Base-by-base conservation (phyloP, 2,329 filamentous ascomycete species). In the Ophiosphaerella narmari region DNA sequence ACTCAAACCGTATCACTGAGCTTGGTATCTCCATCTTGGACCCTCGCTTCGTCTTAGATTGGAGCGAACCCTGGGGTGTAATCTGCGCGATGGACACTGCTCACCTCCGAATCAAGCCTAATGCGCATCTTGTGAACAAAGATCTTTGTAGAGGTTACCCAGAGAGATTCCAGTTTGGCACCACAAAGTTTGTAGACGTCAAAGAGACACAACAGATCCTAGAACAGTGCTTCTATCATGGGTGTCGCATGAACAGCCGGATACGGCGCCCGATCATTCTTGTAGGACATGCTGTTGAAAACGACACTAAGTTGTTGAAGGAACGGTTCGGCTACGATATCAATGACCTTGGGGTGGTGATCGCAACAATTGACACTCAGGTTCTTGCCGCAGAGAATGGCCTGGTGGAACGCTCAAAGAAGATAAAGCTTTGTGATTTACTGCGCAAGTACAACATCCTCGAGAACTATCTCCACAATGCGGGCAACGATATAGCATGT, bases 351-450 rank as follows among this genome's bases (percentile, higher is more conserved):
- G 57, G 50, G 2, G 43, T 31, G 8, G 38, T 66, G 13, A 46
- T 58, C n/a, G 39, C 50, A 7, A 61, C 57, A 1, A 29, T 66
- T 3, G 62, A 65, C 39, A 64, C 57, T 0, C 60, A 65, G 14
- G 32, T 54, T 1, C 37, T 65, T 2, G 62, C 62, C 1, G 14
- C n/a, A 0, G 56, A 66, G n/a, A 23, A 37, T 4, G 45, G 50
- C 0, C 18, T 60, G 4, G 32, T 39, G 5, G 11, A 24, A 0
- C 8, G 14, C 13, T 16, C 24, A 2, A 32, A 46, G 4, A 50
- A 47, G 7, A 41, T 55, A 5, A 32, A 48, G 2, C 48, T 60
- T 0, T 13, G 40, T 4, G 31, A 56, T 3, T 14, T 57, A 12
- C 39, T 60, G 9, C 21, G 7, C 1, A 11, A 21, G 26, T 50